Evolutionary conservation across 805 yeast species (phyloP), one percentile per base, ranked within the genome.

Genomic region (Candida coquimbonensis): DNA sequence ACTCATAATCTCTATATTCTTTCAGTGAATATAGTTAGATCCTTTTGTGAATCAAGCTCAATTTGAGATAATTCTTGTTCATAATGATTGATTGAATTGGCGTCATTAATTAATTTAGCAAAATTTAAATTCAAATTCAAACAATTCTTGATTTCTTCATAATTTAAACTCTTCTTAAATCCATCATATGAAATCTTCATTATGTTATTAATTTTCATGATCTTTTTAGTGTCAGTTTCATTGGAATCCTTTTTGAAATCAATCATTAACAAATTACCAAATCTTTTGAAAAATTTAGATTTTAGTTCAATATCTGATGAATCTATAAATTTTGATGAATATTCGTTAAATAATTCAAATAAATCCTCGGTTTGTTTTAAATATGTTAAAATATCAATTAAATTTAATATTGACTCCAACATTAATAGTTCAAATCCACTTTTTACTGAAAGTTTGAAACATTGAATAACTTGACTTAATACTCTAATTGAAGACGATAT

Each of bases 401-500:
- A 59, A 3, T 71, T 58, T 7, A 78, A 46, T 3, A 75, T 55
- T 0, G 79, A 77, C 48, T 77, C 79, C 1, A 74, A 66, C 1
- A 71, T 59, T 9, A 75, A 57, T 0, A 73, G 58, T 4, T 68
- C 59, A 44, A 75, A 68, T 2, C 82, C 78, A 9, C 74, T 66
- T 5, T 60, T 55, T 19, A 70, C 68, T 0, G 84, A 75, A 12
- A 68, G 54, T 40, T 73, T 70, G 2, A 83, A 60, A 43, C 78
- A 69, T 49, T 76, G 77, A 7, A 76, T 56, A 0, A 80, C 54
- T 17, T 73, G 55, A 0, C 83, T 72, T 9, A 82, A 50, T 0
- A 76, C 78, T 46, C 83, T 67, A 9, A 73, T 60, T 13, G 79
- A 75, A 5, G 69, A 61, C 0, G 75, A 72, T 14, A 73, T 59